phyloP scores from a whole-genome alignment of 805 yeast genomes.

The Millerozyma acaciae region DNA sequence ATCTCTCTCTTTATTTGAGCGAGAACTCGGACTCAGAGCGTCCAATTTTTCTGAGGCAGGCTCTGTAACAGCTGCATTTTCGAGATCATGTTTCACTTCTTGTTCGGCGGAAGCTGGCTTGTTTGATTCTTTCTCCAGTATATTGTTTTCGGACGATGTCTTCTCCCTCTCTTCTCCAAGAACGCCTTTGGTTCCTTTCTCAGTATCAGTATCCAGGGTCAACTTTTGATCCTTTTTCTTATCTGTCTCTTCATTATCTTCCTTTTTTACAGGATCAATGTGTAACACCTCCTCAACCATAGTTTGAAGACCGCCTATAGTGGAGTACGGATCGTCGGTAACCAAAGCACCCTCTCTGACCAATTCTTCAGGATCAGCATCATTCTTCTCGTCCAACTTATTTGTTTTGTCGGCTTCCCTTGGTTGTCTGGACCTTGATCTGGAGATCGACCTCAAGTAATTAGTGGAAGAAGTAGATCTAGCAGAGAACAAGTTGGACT shows the following conservation, averaged over 20 bases:
- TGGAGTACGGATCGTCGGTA: conserved; percentile 46
- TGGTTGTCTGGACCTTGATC: conserved; percentile 55
- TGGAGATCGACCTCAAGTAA: conserved; percentile 62
- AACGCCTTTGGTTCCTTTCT: neutral
- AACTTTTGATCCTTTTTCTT: conserved; percentile 1
- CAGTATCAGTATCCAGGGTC: neutral
- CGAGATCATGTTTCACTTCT: conserved; percentile 3
- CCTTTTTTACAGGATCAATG: conserved; percentile 1
- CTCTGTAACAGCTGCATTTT: conserved; percentile 2
- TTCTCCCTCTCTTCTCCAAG: neutral
- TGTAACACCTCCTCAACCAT: conserved; percentile 47
- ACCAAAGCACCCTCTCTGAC: conserved; percentile 56
- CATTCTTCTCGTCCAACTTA: conserved; percentile 23
- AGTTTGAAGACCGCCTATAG: conserved; percentile 45
- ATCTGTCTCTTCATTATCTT: neutral
- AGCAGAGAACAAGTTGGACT: conserved; percentile 22
- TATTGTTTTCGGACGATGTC: too few species aligned
- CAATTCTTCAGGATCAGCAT: conserved; percentile 35
- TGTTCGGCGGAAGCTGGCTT: conserved; percentile 1
- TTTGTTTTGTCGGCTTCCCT: conserved; percentile 8
- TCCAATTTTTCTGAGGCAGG: conserved; percentile 4
- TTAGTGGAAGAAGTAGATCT: conserved; percentile 44
- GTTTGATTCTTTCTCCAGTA: too few species aligned
- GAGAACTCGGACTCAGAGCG: too few species aligned
- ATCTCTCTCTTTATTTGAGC: too few species aligned